phyloP scores from a whole-genome alignment of 345 rosid species.

The Anacardium occidentale region DNA sequence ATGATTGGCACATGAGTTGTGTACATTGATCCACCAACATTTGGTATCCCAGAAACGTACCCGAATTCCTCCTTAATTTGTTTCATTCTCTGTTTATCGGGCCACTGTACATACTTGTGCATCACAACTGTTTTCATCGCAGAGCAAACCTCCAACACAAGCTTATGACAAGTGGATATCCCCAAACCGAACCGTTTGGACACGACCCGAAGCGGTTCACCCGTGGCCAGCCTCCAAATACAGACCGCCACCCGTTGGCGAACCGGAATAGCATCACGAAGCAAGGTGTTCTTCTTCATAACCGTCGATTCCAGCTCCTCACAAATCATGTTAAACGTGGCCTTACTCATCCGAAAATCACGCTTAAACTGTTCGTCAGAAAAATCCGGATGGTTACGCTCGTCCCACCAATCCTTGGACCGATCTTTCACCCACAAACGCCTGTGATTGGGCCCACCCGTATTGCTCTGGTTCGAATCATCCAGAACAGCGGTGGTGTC shows the following conservation, averaged over 20 bases:
- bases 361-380: constrained; percentile 69
- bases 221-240: constrained; percentile 81
- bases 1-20: constrained; percentile 80
- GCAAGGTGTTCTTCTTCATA: constrained; percentile 84
- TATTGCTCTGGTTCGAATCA: constrained; percentile 12
- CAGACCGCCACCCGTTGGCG: constrained; percentile 87
- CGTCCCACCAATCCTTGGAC: constrained; percentile 88
- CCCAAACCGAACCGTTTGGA: constrained; percentile 84
- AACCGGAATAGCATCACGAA: constrained; percentile 87
- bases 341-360: constrained; percentile 75
- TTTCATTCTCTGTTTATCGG: constrained; percentile 42
- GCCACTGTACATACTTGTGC: constrained; percentile 74
- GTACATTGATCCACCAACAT: constrained; percentile 78
- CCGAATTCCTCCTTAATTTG: constrained; percentile 46
- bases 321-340: constrained; percentile 72
- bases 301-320: constrained; percentile 65
- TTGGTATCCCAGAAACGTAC: constrained; percentile 47
- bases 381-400: constrained; percentile 54
- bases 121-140: constrained; percentile 66
- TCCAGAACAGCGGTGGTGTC: not conserved
- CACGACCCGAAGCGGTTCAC: constrained; percentile 77
- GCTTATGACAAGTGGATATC: constrained; percentile 84
- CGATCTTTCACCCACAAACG: constrained; percentile 87
- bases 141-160: constrained; percentile 73
- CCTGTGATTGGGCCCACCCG: constrained; percentile 33